Base-by-base conservation (phyloP, 2,329 filamentous ascomycete species). In the Juglanconis sp. region DNA sequence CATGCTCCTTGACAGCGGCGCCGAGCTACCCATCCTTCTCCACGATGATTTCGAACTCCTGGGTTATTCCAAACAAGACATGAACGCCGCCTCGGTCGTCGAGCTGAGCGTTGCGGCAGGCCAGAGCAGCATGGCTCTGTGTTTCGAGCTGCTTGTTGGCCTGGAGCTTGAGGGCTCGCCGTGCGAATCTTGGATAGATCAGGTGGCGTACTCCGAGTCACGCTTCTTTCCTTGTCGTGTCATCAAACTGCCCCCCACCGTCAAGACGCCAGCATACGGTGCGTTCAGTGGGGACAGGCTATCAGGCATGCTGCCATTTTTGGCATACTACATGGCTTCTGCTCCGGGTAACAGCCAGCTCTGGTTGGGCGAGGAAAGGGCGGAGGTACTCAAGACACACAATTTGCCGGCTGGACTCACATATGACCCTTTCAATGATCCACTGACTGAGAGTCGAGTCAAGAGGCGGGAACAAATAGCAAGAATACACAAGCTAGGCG, bases 271-370 rank as follows among this genome's bases (percentile, higher is more conserved):
- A 2, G 7, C 17, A 8, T 35, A 35, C 30, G 55, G 44, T 1
- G 35, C 35, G 7, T 13, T 52, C 30, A 63, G 57, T 44, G 56
- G 63, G 2, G 63, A 71, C 15, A 73, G 77, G 1, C 70, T 80
- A 4, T 76, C 73, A 34, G 77, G 77, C 5, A 65, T 79, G 52
- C 44, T 80, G 31, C 77, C 78, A 9, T 78, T 79, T 63, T 69
- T 75, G 24, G 69, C 69, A 5, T 76, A 72, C 63, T 81, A 81
- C 64, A 56, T 76, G 24, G 72, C 74, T 24, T 71, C 70, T n/a
- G 74, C 74, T 6, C 78, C 79, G 0, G 72, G 70, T 1, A 68
- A 65, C 48, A 66, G 65, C 42, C 62, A 65, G 17, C 42, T 80
- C 9, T 78, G 74, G 70, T 55, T 80, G 42, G 78, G 78, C 15